Conservation (phyloP, 768 basidiomycete species). For the Boletus subparvulus region DNA sequence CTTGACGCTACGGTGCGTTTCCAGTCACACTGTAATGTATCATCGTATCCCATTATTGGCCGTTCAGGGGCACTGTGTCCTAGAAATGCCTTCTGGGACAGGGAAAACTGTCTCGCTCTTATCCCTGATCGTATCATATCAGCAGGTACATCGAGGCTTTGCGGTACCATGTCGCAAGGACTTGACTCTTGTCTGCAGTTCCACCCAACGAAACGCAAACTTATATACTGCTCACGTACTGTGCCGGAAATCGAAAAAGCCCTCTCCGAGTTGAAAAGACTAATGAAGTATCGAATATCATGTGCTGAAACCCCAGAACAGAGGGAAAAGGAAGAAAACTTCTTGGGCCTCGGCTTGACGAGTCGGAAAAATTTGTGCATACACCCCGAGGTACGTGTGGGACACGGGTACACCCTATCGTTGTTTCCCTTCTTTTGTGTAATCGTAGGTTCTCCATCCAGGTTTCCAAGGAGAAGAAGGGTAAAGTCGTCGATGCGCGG, state of each 20-base stretch:
- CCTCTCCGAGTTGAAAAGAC: constrained; percentile 86
- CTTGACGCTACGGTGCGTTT: constrained; percentile 83
- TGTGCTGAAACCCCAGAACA: constrained; percentile 73
- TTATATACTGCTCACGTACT: constrained; percentile 98
- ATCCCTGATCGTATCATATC: constrained; percentile 95
- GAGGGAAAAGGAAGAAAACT: constrained; percentile 73
- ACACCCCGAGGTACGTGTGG: constrained; percentile 76
- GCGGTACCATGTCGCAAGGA: neutral
- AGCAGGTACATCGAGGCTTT: constrained; percentile 59
- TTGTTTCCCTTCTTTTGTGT: neutral
- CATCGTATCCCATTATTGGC: neutral
- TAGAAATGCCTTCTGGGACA: constrained; percentile 99
- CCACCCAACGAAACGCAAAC: constrained; percentile 87
- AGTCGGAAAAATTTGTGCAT: constrained; percentile 96
- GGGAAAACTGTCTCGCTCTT: constrained; percentile 97
- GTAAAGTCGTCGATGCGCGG: constrained; percentile 93
- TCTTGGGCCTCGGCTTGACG: constrained; percentile 89
- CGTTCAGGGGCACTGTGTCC: constrained; percentile 91
- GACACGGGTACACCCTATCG: neutral
- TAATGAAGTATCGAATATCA: constrained; percentile 84
- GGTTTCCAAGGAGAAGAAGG: constrained; percentile 98
- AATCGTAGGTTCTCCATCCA: constrained; percentile 28
- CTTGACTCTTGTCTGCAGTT: constrained; percentile 51
- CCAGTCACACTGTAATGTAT: neutral
- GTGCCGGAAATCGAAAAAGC: constrained; percentile 99